Conservation (phyloP, 495 filamentous ascomycete genomes). For the Penicillium antarcticum region DNA sequence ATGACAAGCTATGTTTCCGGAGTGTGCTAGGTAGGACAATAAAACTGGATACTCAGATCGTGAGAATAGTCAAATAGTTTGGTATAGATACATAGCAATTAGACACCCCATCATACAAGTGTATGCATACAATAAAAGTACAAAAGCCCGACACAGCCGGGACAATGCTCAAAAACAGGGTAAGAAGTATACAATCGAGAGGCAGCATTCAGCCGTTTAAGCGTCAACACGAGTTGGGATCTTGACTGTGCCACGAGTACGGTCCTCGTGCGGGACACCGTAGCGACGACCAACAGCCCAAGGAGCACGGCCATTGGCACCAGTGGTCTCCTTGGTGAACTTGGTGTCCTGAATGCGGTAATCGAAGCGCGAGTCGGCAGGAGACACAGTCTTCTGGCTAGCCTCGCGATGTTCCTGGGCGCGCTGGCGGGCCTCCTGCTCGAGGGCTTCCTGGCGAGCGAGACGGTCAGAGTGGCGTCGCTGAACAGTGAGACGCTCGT, state of each 20-base stretch:
- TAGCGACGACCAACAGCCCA: slow-evolving; percentile 62
- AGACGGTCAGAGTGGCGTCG: slow-evolving; percentile 43
- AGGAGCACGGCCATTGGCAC: slow-evolving; percentile 55
- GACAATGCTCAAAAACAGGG: slow-evolving; percentile 2
- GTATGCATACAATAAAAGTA: slow-evolving; percentile 26
- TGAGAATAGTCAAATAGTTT: slow-evolving; percentile 12
- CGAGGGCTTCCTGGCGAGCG: slow-evolving; percentile 35
- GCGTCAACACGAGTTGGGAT: slow-evolving; percentile 62
- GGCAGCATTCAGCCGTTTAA: slow-evolving; percentile 16
- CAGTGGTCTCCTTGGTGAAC: slow-evolving; percentile 55
- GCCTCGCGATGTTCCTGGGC: slow-evolving; percentile 38
- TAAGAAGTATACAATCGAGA: not conserved
- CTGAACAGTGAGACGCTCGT: slow-evolving; percentile 31
- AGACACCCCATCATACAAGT: slow-evolving; percentile 21
- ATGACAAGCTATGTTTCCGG: not conserved
- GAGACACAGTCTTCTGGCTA: slow-evolving; percentile 37
- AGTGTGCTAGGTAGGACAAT: not conserved
- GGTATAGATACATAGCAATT: slow-evolving; percentile 29
- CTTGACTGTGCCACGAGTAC: slow-evolving; percentile 71
- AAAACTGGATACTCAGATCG: not conserved
- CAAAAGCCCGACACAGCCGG: slow-evolving; percentile 2
- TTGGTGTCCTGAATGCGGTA: slow-evolving; percentile 71
- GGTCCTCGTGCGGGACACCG: slow-evolving; percentile 64
- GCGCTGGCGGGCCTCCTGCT: slow-evolving; percentile 34
- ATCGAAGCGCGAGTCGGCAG: slow-evolving; percentile 64